Evolutionary conservation across 2,329 filamentous ascomycete genomes (phyloP).

Genomic region (Penicillium sp.): DNA sequence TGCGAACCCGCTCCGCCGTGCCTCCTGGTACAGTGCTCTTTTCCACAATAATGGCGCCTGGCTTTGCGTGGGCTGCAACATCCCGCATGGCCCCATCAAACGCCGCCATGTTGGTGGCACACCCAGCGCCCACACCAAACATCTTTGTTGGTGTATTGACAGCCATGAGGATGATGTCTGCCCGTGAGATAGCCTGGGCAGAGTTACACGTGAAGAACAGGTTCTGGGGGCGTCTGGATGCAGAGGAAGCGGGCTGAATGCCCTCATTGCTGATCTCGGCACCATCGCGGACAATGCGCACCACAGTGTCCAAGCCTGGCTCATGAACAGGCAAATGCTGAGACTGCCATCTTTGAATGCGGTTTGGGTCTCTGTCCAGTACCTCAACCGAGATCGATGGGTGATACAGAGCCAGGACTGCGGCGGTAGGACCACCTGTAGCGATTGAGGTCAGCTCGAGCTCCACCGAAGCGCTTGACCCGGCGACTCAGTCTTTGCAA

Average conservation of each 20-base stretch:
- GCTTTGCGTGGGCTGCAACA: constrained; percentile 69
- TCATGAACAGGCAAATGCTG: constrained; percentile 77
- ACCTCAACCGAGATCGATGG: constrained; percentile 74
- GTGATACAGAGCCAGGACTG: constrained; percentile 76
- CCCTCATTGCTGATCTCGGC: constrained; percentile 23
- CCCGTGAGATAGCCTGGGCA: constrained; percentile 65
- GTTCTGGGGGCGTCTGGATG: constrained; percentile 62
- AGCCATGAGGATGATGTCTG: constrained; percentile 75
- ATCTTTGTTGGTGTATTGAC: constrained; percentile 82
- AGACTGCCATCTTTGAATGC: constrained; percentile 77
- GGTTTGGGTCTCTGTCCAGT: constrained; percentile 70
- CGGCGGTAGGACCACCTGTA: constrained; percentile 74
- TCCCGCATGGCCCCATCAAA: constrained; percentile 72
- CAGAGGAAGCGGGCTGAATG: constrained; percentile 13
- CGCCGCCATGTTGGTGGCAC: constrained; percentile 73
- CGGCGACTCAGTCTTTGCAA: neutral
- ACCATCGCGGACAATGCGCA: constrained; percentile 57
- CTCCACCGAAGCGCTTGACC: neutral
- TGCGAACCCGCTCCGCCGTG: constrained; percentile 72
- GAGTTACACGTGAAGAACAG: constrained; percentile 76
- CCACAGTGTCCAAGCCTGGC: constrained; percentile 71
- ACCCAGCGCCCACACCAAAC: constrained; percentile 71
- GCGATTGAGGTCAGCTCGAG: constrained; percentile 1
- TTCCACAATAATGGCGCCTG: constrained; percentile 76
- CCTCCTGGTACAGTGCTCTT: constrained; percentile 81